A percentile compares a stretch with the other conserved stretches of the same genome.
These are phyloP conservation scores for Diaporthe sp. DNA, from an alignment of 2,329 filamentous ascomycete species.

Conservation along the genomic window DNA sequence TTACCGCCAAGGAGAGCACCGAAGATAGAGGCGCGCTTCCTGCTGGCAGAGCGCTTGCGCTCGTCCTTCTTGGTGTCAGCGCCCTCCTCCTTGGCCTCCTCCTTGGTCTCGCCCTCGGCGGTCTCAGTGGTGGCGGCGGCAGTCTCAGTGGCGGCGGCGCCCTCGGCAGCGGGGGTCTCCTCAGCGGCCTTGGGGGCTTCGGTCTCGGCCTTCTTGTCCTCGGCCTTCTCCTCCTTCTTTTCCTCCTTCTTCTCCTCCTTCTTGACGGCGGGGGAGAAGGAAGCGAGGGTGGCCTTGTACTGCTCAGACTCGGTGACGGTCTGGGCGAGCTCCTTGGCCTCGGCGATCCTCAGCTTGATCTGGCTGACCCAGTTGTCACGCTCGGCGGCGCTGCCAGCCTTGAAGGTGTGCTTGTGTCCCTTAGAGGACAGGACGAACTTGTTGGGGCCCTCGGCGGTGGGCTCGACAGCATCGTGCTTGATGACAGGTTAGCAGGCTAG, in stretches of 20 bases:
- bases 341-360: slow-evolving; percentile 84
- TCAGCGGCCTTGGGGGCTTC: slow-evolving; percentile 52
- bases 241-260: slow-evolving; percentile 65
- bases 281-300: slow-evolving; percentile 90
- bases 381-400: slow-evolving; percentile 80
- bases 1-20: slow-evolving; percentile 70
- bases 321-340: slow-evolving; percentile 86
- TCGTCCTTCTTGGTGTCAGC: slow-evolving; percentile 69
- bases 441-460: slow-evolving; percentile 80
- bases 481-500: not conserved
- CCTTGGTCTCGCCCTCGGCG: slow-evolving; percentile 47
- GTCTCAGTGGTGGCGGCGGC: slow-evolving; percentile 53
- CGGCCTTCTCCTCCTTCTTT: slow-evolving; percentile 54
- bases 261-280: slow-evolving; percentile 67
- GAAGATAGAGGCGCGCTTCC: slow-evolving; percentile 77
- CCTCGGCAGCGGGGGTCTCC: slow-evolving; percentile 51
- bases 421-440: slow-evolving; percentile 90
- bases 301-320: slow-evolving; percentile 82
- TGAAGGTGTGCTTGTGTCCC: slow-evolving; percentile 94
- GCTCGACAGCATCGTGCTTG: slow-evolving; percentile 75
- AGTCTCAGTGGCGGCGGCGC: slow-evolving; percentile 47
- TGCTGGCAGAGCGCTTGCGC: slow-evolving; percentile 73
- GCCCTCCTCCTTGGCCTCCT: slow-evolving; percentile 55
- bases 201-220: slow-evolving; percentile 48
- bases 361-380: slow-evolving; percentile 94